Evolutionary conservation across 345 rosid species (phyloP).

Genomic region (Diplotaxis tenuifolia): DNA sequence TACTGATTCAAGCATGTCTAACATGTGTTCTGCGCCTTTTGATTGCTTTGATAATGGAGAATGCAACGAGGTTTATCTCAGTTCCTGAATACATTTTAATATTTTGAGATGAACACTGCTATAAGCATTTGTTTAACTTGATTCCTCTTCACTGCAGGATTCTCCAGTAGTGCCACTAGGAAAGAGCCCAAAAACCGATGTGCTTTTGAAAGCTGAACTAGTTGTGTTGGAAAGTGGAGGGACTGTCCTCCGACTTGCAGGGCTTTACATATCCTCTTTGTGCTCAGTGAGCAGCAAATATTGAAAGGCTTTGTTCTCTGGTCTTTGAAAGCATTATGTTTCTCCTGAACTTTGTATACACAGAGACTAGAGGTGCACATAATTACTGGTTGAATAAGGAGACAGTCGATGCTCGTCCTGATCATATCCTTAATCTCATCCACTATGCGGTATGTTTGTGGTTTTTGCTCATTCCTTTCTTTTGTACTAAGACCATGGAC

Average conservation of each 20-base stretch:
- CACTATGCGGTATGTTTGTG: constrained; percentile 76
- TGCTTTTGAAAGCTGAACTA: constrained; percentile 77
- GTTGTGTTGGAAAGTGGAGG: constrained; percentile 74
- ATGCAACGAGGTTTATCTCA: constrained; percentile 68
- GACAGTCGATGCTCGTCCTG: constrained; percentile 69
- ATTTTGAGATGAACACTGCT: background rate
- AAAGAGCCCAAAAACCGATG: constrained; percentile 82
- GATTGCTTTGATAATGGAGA: constrained; percentile 77
- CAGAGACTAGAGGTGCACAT: constrained; percentile 91
- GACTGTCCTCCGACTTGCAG: constrained; percentile 79
- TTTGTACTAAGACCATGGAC: constrained; percentile 1
- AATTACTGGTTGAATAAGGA: constrained; percentile 78
- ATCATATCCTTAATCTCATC: constrained; percentile 87
- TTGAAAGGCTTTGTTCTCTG: background rate
- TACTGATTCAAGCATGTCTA: constrained; percentile 11
- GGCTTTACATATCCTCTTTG: constrained; percentile 95
- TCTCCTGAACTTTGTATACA: constrained; percentile 61
- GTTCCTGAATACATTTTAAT: background rate
- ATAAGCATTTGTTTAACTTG: constrained; percentile 1
- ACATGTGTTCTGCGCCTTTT: constrained; percentile 57
- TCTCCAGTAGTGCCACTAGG: constrained; percentile 76
- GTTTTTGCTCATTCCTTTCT: background rate
- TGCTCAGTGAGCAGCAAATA: background rate
- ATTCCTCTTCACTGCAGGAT: constrained; percentile 51
- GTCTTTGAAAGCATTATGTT: constrained; percentile 8